Base-by-base conservation (phyloP, 2,329 filamentous ascomycete genomes). In the Arthrinium phaeospermum region DNA sequence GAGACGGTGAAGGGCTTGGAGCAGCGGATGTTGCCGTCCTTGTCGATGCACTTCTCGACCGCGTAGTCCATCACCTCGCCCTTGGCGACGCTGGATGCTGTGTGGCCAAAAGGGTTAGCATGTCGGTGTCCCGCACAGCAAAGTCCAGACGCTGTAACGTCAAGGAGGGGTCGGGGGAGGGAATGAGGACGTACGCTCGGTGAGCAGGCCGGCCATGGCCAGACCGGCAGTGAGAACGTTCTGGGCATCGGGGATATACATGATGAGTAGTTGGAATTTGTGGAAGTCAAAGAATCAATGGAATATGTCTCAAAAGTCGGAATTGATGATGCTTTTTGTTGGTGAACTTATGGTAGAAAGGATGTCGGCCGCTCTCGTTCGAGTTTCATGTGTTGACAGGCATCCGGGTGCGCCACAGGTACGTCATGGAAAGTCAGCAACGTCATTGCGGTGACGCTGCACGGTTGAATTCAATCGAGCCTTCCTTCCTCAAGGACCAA, bases 61-160 rank as follows among this genome's bases (percentile, higher is more conserved):
- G 83, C 83, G 76, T 78, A 85, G 78, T 85, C 84, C 68, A 85
- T 75, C 19, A 85, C 76, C 24, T 78, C 80, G 72, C 84, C 84
- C 19, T 80, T 76, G 34, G 77, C 44, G 45, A 83, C 72, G 16
- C 77, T 76, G 7, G 73, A 73, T 24, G 77, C 77, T 81, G 70
- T 45, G 12, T 13, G 27, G 51, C 71, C 12, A 4, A 12, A 12
- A 16, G 13, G 12, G 44, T 41, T 16, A 13, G 27, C 14, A 19
- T 45, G 2, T 45, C 44, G 13, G 16, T 41, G 8, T 10, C 8
- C 7, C 7, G 13, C 1, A n/a, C n/a, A 51, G n/a, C 22, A 51
- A 51, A n/a, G 10, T 24, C 6, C 46, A n/a, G n/a, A 7, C 13
- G 49, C 49, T 13, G 49, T 27, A 8, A 41, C 19, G 34, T 41